A percentile compares a stretch with the other conserved stretches of the same genome.
Conservation (phyloP, 805 yeast species). For the Saccharomycopsis sp. region DNA sequence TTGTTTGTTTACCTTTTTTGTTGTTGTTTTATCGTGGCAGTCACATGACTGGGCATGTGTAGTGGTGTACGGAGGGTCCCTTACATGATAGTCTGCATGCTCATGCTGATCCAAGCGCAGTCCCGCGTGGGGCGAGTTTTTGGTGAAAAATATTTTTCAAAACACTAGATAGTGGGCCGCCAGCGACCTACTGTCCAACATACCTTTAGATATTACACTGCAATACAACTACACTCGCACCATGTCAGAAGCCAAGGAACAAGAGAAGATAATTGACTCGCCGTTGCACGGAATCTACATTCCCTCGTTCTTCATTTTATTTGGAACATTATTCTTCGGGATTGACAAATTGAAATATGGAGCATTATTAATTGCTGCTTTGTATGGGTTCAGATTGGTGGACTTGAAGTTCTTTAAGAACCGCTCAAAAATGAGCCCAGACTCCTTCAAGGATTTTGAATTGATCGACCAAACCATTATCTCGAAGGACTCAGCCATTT, state of each 20-base stretch:
- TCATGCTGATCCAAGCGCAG: not conserved
- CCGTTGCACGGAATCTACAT: slow-evolving; percentile 74
- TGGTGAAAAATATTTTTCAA: not conserved
- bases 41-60: not conserved
- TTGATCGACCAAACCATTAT: slow-evolving; percentile 67
- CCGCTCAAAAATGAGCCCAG: slow-evolving; percentile 40
- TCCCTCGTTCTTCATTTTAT: slow-evolving; percentile 53
- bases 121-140: not conserved
- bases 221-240: too few species aligned
- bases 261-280: slow-evolving; percentile 10
- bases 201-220: too few species aligned
- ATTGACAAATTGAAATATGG: slow-evolving; percentile 27
- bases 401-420: slow-evolving; percentile 30
- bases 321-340: slow-evolving; percentile 53
- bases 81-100: not conserved
- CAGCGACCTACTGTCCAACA: too few species aligned
- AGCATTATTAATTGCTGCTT: slow-evolving; percentile 25
- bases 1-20: not conserved
- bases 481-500: slow-evolving; percentile 63
- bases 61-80: not conserved
- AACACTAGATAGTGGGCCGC: too few species aligned
- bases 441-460: slow-evolving; percentile 60
- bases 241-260: not conserved
- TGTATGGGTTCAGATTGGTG: slow-evolving; percentile 32
- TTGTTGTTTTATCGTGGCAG: not conserved